Conservation (phyloP, 352 stramenopile species). For the Thraustochytrium aureum region DNA sequence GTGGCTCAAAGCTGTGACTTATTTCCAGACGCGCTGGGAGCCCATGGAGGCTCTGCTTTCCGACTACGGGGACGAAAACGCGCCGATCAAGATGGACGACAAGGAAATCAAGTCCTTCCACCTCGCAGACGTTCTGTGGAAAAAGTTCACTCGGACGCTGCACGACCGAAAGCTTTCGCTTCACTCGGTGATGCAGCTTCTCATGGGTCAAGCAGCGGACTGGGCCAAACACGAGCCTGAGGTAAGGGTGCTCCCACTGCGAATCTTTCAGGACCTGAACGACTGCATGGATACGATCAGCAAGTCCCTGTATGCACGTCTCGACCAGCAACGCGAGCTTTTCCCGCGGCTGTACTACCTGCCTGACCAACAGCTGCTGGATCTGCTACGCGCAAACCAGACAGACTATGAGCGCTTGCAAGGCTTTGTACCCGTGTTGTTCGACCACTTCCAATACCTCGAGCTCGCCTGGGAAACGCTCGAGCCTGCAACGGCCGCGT, state of each 20-base stretch:
- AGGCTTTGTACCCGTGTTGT: constrained; percentile 1
- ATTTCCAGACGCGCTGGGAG: constrained; percentile 45
- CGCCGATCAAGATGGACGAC: constrained; percentile 1
- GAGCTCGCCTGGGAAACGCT: neutral
- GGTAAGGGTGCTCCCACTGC: neutral
- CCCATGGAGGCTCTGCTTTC: constrained; percentile 47
- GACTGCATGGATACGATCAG: constrained; percentile 50
- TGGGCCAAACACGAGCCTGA: neutral
- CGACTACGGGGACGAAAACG: neutral
- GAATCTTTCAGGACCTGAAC: constrained; percentile 35
- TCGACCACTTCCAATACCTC: constrained; percentile 6
- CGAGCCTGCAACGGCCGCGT: neutral
- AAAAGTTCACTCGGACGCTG: constrained; percentile 17
- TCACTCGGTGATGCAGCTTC: neutral
- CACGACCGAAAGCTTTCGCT: constrained; percentile 28
- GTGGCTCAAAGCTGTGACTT: constrained; percentile 12
- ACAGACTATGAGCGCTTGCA: neutral
- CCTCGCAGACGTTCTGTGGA: constrained; percentile 37
- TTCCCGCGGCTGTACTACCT: constrained; percentile 43
- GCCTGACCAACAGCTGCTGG: constrained; percentile 19
- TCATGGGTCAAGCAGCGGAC: neutral
- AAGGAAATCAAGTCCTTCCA: constrained; percentile 50
- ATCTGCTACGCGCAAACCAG: constrained; percentile 11
- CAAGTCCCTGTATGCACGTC: constrained; percentile 7
- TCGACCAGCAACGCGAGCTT: constrained; percentile 1